phyloP scores from a whole-genome alignment of 2,329 filamentous ascomycete genomes.

The Diaporthe ampelina region DNA sequence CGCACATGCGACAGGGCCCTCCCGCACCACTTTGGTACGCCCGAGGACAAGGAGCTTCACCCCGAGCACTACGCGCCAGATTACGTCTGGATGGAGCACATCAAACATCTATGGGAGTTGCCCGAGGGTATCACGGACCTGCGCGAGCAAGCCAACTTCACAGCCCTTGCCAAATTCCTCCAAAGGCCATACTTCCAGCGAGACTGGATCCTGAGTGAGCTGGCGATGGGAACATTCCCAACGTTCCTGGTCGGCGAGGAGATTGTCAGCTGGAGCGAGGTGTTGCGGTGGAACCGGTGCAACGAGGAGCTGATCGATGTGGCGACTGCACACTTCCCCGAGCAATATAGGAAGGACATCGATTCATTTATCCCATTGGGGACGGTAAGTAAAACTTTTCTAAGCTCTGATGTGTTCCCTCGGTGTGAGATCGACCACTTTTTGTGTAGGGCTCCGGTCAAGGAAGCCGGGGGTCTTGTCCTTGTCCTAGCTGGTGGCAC shows the following conservation, averaged over 20 bases:
- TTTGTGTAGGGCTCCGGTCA: not conserved
- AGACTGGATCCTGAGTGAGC: slow-evolving; percentile 55
- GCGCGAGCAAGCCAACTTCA: slow-evolving; percentile 39
- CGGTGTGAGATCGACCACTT: not conserved
- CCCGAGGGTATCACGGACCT: slow-evolving; percentile 12
- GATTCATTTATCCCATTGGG: slow-evolving; percentile 8
- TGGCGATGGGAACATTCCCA: slow-evolving; percentile 51
- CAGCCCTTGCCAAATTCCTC: slow-evolving; percentile 49
- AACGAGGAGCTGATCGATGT: slow-evolving; percentile 52
- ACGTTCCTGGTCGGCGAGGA: slow-evolving; percentile 51
- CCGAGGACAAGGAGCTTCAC: slow-evolving; percentile 50
- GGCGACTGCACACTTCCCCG: slow-evolving; percentile 19
- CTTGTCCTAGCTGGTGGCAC: not conserved
- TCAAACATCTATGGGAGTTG: slow-evolving; percentile 39
- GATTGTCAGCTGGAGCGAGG: slow-evolving; percentile 54
- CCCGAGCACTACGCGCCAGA: slow-evolving; percentile 52
- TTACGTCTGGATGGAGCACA: slow-evolving; percentile 46
- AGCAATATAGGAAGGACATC: not conserved
- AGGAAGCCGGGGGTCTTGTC: too few species aligned
- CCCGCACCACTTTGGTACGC: slow-evolving; percentile 51
- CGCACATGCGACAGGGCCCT: slow-evolving; percentile 47
- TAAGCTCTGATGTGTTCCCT: not conserved
- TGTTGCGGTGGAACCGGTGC: slow-evolving; percentile 51
- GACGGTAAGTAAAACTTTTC: slow-evolving; percentile 4
- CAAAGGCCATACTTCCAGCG: slow-evolving; percentile 52